phyloP scores from a whole-genome alignment of 2,329 filamentous ascomycete genomes.

The Talaromyces atroroseus region DNA sequence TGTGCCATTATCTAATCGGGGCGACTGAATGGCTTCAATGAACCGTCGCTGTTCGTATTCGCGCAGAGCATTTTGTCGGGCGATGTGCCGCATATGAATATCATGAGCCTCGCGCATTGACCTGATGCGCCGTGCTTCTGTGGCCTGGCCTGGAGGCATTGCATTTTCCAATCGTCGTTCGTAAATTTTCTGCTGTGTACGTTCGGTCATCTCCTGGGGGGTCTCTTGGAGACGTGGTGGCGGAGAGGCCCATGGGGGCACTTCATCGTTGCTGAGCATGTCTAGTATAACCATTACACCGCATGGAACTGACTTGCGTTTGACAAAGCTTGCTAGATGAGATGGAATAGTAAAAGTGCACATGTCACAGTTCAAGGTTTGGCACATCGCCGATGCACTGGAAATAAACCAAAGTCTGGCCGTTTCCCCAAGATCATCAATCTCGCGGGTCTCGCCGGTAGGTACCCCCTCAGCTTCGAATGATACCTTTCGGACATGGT shows the following conservation, averaged over 20 bases:
- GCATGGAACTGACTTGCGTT: slow-evolving; percentile 24
- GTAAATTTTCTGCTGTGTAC: slow-evolving; percentile 16
- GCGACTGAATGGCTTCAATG: slow-evolving; percentile 22
- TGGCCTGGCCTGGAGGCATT: slow-evolving; percentile 25
- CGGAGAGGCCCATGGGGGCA: slow-evolving; percentile 21
- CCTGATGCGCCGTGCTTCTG: slow-evolving; percentile 18
- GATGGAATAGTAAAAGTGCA: slow-evolving; percentile 23
- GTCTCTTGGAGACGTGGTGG: slow-evolving; percentile 10
- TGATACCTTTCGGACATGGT: slow-evolving; percentile 18
- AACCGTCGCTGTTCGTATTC: slow-evolving; percentile 21
- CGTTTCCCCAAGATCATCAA: slow-evolving; percentile 13
- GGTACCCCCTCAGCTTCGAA: slow-evolving; percentile 22
- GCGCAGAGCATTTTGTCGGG: slow-evolving; percentile 8
- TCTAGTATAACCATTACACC: slow-evolving; percentile 25
- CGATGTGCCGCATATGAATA: slow-evolving; percentile 18
- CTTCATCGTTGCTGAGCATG: slow-evolving; percentile 20
- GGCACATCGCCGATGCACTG: slow-evolving; percentile 20
- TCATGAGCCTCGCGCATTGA: slow-evolving; percentile 16
- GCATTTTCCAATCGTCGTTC: slow-evolving; percentile 19
- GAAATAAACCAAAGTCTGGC: slow-evolving; percentile 24
- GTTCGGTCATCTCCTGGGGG: slow-evolving; percentile 15
- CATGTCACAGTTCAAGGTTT: slow-evolving; percentile 16
- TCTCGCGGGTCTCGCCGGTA: slow-evolving; percentile 17
- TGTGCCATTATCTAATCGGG: slow-evolving; percentile 19
- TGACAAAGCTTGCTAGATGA: slow-evolving; percentile 18